Evolutionary conservation across 2,329 filamentous ascomycete genomes (phyloP), one percentile per base, ranked within the genome.

Genomic region (Rosellinia necatrix): DNA sequence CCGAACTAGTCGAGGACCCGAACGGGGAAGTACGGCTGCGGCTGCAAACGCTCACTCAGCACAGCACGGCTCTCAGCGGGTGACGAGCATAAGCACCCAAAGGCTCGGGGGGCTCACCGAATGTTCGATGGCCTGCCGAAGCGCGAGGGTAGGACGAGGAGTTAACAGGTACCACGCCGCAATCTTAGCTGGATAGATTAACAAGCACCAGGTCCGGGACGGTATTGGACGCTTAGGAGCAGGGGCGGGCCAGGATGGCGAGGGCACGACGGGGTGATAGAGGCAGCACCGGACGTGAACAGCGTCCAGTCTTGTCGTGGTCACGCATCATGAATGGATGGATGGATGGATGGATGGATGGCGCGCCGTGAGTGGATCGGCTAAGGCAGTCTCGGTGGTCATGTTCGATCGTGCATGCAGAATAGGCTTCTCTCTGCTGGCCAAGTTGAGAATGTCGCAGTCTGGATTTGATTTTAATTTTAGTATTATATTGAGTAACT

Each of bases 361-460:
- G 32, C 52, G 27, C 34, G 42, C 49, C 44, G 35, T 53, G 48
- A 61, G 44, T 47, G 41, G 35, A 21, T 41, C 50, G 54, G 47
- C 61, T 63, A 59, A 60, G n/a, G n/a, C n/a, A n/a, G n/a, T n/a
- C n/a, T 59, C 54, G 58, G 52, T 40, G 59, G 29, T 61, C 49
- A 60, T 54, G 58, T 21, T 42, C 24, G 9, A 10, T 13, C 25
- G 27, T 55, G 54, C 54, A 55, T 54, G 21, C 15, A 52, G 24
- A 48, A 53, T 43, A 56, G 58, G 58, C 55, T 61, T 49, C 49
- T 42, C 30, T 41, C 30, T 30, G 35, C n/a, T 34, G 24, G 41
- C 37, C 13, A 27, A 15, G 38, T 34, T 19, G 41, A 48, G 38
- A 15, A 17, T 29, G 49, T 37, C 34, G 27, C 21, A 35, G 30